Base-by-base conservation (phyloP, 164 flowering plant species). In the Vitis labrusca region DNA sequence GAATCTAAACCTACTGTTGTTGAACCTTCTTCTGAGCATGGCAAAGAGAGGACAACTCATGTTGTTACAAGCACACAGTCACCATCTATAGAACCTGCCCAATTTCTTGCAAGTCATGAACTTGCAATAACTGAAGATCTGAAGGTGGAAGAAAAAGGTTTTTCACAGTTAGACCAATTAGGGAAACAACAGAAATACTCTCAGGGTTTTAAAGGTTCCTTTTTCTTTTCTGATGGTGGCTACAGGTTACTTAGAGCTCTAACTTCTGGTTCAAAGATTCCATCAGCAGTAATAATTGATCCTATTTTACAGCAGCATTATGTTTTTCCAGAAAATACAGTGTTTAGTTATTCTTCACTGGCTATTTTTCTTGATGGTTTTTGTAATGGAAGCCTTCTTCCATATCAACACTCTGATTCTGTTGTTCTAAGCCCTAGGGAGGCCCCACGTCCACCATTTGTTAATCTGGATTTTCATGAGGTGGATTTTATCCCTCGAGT, bases 391-490 rank as follows among this genome's bases (percentile, higher is more conserved):
- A 86, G 83, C 71, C 86, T 95, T 74, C 54, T 68, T 74, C 86
- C 98, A 53, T 86, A 83, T 86, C 86, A 78, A 70, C 91, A 69
- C 44, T 87, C 90, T 9, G 88, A 84, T 73, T 65, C 85, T 70
- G 63, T 67, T 52, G 51, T 62, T 70, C 64, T 9, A 56, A 80
- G 51, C 70, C 68, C 84, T 57, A 85, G 81, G 63, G 85, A 85
- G 55, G 75, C 80, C 63, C 65, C 74, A 23, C 71, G 11, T 11
- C 91, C 97, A 10, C 92, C 97, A 47, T 88, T 90, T 85, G 86
- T 88, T 49, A 89, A 92, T 85, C 66, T 78, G 56, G 95, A 89
- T 84, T 89, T 90, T 74, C 93, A 82, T 74, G 96, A 92, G 73
- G 84, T 74, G 62, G 88, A 89, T 56, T 73, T 87, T 12, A 83